Percentiles rank a stretch among this genome's conserved stretches.
Evolutionary conservation across 208 protist species (phyloP).

Genomic region (Leishmania aethiopica): DNA sequence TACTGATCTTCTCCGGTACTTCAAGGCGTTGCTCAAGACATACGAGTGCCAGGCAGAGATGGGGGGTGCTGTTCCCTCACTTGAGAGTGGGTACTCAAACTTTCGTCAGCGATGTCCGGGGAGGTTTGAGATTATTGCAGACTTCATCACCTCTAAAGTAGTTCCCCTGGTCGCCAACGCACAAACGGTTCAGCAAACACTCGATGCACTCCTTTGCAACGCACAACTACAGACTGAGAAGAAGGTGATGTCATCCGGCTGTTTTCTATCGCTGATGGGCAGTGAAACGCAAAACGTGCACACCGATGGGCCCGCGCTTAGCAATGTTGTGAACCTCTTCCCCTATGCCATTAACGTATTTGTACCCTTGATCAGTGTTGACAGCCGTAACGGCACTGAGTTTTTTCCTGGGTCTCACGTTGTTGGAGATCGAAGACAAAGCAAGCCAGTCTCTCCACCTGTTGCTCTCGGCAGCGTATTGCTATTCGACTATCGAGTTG

Average conservation of each 20-base stretch:
- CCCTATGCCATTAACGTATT: constrained; percentile 79
- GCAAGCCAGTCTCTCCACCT: constrained; percentile 33
- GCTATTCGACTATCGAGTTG: constrained; percentile 72
- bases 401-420: constrained; percentile 53
- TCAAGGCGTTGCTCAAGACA: constrained; percentile 39
- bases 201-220: constrained; percentile 35
- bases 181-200: constrained; percentile 33
- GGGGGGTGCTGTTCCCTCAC: constrained; percentile 26
- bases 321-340: constrained; percentile 48
- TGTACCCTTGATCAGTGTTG: constrained; percentile 58
- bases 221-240: constrained; percentile 8
- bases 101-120: constrained; percentile 65
- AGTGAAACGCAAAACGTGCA: constrained; percentile 56
- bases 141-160: constrained; percentile 47
- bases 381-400: constrained; percentile 64
- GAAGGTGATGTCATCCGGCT: constrained; percentile 64
- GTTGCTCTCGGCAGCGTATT: constrained; percentile 46
- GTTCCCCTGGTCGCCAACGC: constrained; percentile 42
- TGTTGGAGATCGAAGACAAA: constrained; percentile 4
- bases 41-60: constrained; percentile 43
- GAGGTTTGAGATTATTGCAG: constrained; percentile 64
- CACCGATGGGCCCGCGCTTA: constrained; percentile 60
- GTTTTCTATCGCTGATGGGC: constrained; percentile 64
- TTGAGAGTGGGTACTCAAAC: constrained; percentile 66
- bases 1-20: constrained; percentile 37